Base-by-base conservation (phyloP, 2,329 filamentous ascomycete species). In the Claviceps arundinis region DNA sequence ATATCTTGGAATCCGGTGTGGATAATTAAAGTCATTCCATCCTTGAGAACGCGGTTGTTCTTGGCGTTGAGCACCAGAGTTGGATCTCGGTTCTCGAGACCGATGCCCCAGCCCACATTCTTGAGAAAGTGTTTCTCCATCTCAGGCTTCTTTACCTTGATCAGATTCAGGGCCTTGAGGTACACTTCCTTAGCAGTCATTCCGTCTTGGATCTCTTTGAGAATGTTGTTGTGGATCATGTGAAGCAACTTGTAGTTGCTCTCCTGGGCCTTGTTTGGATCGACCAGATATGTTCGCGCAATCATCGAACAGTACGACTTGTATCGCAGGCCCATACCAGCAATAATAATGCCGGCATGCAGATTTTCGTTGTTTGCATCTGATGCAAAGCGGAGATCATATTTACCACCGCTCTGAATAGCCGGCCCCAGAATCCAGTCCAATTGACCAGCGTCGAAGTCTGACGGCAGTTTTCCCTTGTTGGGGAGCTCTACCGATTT, bases 221-320 rank as follows among this genome's bases (percentile, higher is more conserved):
- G 78, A 34, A 95, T 85, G n/a, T 87, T 72, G 58, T 89, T 89
- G 68, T 97, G 91, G 13, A 97, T 81, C 50, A 81, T 80, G 51
- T 88, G 74, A 4, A 98, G 77, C 16, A 96, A 80, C 62, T 91
- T 94, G 75, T 98, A 98, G 64, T 90, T 93, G 65, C 79, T 85
- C 69, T 97, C 93, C 65, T 98, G 93, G 0, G 87, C 82, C 69
- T 96, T 97, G 71, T 93, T 96, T 16, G 94, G 94, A 61, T 97
- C 94, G 47, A 98, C 91, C 55, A 98, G 77, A 67, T 95, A 98
- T 7, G 94, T 97, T 58, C 93, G 84, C 13, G 87, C 89, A 59
- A 98, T 89, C 55, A 89, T 81, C 2, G 90, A 95, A 65, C 87
- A 90, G 69, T 98, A 98, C 1, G 89, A 94, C 70, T 93, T 93